These are phyloP conservation scores for Penicillium griseofulvum DNA, from an alignment of 2,329 filamentous ascomycete species.

Conservation along the genomic window DNA sequence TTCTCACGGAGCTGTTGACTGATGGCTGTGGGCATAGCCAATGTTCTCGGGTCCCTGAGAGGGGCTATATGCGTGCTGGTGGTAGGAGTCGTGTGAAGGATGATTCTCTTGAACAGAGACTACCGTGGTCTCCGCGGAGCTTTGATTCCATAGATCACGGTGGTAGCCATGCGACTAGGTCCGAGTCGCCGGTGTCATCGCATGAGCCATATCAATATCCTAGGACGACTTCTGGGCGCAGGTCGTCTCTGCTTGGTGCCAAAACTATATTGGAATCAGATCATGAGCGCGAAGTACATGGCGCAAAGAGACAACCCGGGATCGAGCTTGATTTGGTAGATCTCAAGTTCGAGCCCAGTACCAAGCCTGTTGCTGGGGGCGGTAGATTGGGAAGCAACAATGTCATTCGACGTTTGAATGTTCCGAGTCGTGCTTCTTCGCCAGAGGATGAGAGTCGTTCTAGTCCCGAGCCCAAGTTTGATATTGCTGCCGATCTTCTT, in stretches of 20 bases:
- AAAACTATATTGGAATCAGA: not conserved
- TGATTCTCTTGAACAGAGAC: not conserved
- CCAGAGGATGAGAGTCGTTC: not conserved
- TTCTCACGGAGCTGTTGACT: constrained; percentile 3
- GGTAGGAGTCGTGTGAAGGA: not conserved
- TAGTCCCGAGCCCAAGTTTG: constrained; percentile 2
- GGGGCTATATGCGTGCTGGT: not conserved
- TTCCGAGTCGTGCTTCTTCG: not conserved
- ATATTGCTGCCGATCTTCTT: constrained; percentile 9
- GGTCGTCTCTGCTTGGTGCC: not conserved
- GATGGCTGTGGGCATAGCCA: not conserved
- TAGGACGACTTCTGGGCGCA: not conserved
- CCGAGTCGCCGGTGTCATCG: not conserved
- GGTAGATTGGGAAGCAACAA: no score
- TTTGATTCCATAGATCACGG: constrained; percentile 2
- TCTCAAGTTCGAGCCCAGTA: not conserved
- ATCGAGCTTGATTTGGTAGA: not conserved
- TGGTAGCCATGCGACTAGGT: not conserved
- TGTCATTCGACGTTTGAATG: not conserved
- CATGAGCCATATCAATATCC: not conserved
- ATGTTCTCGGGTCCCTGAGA: not conserved
- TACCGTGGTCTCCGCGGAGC: constrained; percentile 5
- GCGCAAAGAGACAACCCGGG: not conserved
- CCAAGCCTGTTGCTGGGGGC: not conserved
- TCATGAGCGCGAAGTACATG: not conserved